phyloP scores from a whole-genome alignment of 2,329 filamentous ascomycete species.

The Sporothrix pseudoabietina region DNA sequence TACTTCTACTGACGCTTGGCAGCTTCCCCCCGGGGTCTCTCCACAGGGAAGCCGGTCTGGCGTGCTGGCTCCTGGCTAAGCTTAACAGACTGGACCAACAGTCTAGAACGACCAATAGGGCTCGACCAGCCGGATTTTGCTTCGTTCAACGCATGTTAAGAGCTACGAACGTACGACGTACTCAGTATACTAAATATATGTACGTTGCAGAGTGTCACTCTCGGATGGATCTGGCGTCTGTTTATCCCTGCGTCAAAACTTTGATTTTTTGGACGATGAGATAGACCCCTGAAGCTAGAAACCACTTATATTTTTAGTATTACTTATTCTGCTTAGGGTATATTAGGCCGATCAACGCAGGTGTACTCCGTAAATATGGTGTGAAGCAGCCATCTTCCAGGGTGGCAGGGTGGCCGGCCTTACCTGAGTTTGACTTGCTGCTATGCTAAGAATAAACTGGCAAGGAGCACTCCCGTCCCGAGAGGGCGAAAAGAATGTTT shows the following conservation, averaged over 20 bases:
- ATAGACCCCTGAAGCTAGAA: background rate
- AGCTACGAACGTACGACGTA: too few species aligned
- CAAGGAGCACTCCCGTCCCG: background rate
- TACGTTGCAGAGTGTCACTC: background rate
- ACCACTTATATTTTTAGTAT: background rate
- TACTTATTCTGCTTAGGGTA: background rate
- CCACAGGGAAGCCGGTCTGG: background rate
- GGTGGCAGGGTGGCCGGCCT: background rate
- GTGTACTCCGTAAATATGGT: background rate
- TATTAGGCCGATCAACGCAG: background rate
- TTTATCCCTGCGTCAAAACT: constrained; percentile 13
- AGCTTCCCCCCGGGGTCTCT: background rate
- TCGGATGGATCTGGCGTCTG: background rate
- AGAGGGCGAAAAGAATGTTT: background rate
- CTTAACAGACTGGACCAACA: background rate
- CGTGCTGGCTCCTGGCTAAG: background rate
- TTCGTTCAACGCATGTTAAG: background rate
- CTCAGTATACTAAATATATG: too few species aligned
- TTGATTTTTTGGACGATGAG: background rate
- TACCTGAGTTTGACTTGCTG: background rate
- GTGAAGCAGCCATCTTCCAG: background rate
- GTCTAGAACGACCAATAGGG: background rate
- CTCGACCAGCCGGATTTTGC: background rate
- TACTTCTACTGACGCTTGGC: background rate
- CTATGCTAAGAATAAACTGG: background rate